phyloP scores from a whole-genome alignment of 352 stramenopile genomes.

The Phytophthora idaei region DNA sequence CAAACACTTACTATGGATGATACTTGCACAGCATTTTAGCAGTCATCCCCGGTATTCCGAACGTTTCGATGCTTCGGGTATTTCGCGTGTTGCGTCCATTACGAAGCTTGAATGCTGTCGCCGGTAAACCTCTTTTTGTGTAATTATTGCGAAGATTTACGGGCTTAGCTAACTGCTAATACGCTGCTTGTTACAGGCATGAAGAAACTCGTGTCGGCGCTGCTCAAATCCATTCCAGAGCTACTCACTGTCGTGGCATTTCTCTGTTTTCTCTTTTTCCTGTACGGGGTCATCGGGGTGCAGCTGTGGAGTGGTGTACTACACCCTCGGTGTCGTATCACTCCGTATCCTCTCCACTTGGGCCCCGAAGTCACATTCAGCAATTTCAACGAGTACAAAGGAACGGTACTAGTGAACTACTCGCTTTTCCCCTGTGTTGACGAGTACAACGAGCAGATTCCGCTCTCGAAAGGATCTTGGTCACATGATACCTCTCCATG shows the following conservation, averaged over 20 bases:
- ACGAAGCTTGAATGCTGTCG: constrained; percentile 63
- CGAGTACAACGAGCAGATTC: constrained; percentile 38
- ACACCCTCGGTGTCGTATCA: constrained; percentile 71
- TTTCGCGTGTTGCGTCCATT: constrained; percentile 70
- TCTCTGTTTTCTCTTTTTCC: constrained; percentile 83
- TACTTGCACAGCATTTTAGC: constrained; percentile 51
- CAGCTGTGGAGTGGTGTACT: constrained; percentile 81
- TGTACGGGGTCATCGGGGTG: constrained; percentile 86
- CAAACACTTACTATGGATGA: not conserved
- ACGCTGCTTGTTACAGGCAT: constrained; percentile 47
- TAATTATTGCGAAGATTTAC: not conserved
- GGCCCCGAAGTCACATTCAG: constrained; percentile 39
- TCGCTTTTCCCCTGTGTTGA: constrained; percentile 45
- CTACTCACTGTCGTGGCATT: constrained; percentile 83
- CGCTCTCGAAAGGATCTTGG: constrained; percentile 40
- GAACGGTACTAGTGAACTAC: constrained; percentile 39
- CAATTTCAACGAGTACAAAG: constrained; percentile 41
- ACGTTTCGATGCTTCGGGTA: constrained; percentile 60
- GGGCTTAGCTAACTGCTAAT: not conserved
- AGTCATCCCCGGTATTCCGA: constrained; percentile 67
- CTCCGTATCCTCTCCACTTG: constrained; percentile 64
- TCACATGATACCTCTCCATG: constrained; percentile 60
- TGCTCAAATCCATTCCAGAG: constrained; percentile 79
- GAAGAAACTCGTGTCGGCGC: constrained; percentile 75
- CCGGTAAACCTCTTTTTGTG: constrained; percentile 30